phyloP scores from a whole-genome alignment of 2,329 filamentous ascomycete species.

The Hymenoscyphus albidus region DNA sequence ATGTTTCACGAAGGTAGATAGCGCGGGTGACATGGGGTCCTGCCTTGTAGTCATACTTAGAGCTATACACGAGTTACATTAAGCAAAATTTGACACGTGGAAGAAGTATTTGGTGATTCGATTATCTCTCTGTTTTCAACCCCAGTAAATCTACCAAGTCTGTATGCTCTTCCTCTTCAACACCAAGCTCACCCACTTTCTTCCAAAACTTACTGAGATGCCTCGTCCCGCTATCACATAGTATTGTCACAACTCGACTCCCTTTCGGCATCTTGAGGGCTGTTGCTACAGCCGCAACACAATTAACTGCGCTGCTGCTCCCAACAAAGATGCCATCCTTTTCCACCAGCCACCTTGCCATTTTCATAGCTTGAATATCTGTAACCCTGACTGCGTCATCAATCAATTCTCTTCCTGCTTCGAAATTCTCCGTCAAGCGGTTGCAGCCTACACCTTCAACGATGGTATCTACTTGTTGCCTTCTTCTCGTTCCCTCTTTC shows the following conservation, averaged over 20 bases:
- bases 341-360: slow-evolving; percentile 96
- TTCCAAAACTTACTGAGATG: slow-evolving; percentile 87
- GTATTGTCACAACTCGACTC: slow-evolving; percentile 69
- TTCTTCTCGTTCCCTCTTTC: slow-evolving; percentile 80
- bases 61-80: background rate
- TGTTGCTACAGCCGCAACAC: slow-evolving; percentile 70
- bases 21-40: background rate
- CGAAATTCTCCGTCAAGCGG: slow-evolving; percentile 88
- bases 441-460: slow-evolving; percentile 97
- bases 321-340: slow-evolving; percentile 93
- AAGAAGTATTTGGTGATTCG: too few species aligned
- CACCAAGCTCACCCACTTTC: slow-evolving; percentile 62
- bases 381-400: slow-evolving; percentile 87
- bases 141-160: slow-evolving; percentile 50
- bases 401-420: slow-evolving; percentile 77
- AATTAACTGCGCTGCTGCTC: slow-evolving; percentile 95
- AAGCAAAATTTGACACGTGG: slow-evolving; percentile 2
- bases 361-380: slow-evolving; percentile 82
- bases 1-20: background rate
- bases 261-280: slow-evolving; percentile 61
- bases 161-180: slow-evolving; percentile 52
- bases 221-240: slow-evolving; percentile 79
- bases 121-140: slow-evolving; percentile 34
- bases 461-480: slow-evolving; percentile 91
- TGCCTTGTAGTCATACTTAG: background rate